phyloP scores from a whole-genome alignment of 306 rosid species.

The peach (Prunus persica) region DNA sequence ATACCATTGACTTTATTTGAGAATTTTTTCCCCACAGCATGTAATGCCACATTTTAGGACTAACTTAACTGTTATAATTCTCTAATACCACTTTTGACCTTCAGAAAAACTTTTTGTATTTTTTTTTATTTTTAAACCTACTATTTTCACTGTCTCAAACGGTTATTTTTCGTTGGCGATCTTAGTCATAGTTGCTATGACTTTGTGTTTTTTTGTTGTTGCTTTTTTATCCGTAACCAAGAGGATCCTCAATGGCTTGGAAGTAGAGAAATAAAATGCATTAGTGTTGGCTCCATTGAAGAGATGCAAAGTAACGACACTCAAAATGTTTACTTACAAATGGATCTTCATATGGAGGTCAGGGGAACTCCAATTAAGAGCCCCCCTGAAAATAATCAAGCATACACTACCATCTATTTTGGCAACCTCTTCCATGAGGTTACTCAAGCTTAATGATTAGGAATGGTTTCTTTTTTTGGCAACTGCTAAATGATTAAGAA shows the following conservation, averaged over 20 bases:
- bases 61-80: too few relatives aligned
- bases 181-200: slow-evolving; percentile 71
- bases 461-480: too few relatives aligned
- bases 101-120: too few relatives aligned
- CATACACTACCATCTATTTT: slow-evolving; percentile 77
- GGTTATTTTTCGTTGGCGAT: slow-evolving; percentile 62
- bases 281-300: slow-evolving; percentile 51
- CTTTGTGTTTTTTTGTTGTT: slow-evolving; percentile 6
- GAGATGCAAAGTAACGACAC: slow-evolving; percentile 57
- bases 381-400: slow-evolving; percentile 55
- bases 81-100: too few relatives aligned
- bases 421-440: slow-evolving; percentile 89
- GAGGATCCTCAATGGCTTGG: slow-evolving; percentile 95
- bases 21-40: too few relatives aligned
- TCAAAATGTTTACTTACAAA: slow-evolving; percentile 48
- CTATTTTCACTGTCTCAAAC: too few relatives aligned
- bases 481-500: too few relatives aligned
- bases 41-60: too few relatives aligned
- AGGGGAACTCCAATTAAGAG: slow-evolving; percentile 25
- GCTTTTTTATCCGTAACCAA: slow-evolving; percentile 45
- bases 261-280: slow-evolving; percentile 78
- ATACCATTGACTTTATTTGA: too few relatives aligned
- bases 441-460: too few relatives aligned
- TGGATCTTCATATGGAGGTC: slow-evolving; percentile 69
- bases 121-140: too few relatives aligned